phyloP scores from a whole-genome alignment of 2,329 filamentous ascomycete species.

The Diplodia intermedia region DNA sequence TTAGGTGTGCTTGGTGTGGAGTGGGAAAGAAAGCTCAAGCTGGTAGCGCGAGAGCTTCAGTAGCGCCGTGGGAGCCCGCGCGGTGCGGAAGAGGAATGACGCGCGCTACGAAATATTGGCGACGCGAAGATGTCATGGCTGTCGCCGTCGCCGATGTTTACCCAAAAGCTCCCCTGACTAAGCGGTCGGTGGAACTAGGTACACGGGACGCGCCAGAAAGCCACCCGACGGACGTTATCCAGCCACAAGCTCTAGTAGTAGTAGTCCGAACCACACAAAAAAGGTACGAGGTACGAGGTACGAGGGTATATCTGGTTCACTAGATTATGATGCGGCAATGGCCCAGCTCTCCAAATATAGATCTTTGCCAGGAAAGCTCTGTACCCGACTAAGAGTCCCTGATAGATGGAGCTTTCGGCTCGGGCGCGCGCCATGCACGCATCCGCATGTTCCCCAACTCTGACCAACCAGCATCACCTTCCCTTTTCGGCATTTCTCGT shows the following conservation, averaged over 20 bases:
- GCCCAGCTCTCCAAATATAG: slow-evolving; percentile 12
- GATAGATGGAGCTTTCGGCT: slow-evolving; percentile 4
- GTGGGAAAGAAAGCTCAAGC: too few relatives aligned
- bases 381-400: neutral
- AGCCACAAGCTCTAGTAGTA: too few relatives aligned
- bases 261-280: neutral
- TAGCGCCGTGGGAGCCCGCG: neutral
- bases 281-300: too few relatives aligned
- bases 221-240: slow-evolving; percentile 11
- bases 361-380: neutral
- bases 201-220: slow-evolving; percentile 2
- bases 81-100: neutral
- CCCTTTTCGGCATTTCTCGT: neutral
- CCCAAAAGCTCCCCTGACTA: neutral
- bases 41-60: neutral
- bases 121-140: slow-evolving; percentile 19
- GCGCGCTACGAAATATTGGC: slow-evolving; percentile 23
- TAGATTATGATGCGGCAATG: neutral
- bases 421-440: neutral
- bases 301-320: neutral
- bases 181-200: neutral
- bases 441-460: neutral
- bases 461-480: neutral
- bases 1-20: too few relatives aligned
- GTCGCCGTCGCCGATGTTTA: neutral